These are phyloP conservation scores for Ophiostoma populinum DNA, from an alignment of 2,329 filamentous ascomycete genomes.

Conservation along the genomic window DNA sequence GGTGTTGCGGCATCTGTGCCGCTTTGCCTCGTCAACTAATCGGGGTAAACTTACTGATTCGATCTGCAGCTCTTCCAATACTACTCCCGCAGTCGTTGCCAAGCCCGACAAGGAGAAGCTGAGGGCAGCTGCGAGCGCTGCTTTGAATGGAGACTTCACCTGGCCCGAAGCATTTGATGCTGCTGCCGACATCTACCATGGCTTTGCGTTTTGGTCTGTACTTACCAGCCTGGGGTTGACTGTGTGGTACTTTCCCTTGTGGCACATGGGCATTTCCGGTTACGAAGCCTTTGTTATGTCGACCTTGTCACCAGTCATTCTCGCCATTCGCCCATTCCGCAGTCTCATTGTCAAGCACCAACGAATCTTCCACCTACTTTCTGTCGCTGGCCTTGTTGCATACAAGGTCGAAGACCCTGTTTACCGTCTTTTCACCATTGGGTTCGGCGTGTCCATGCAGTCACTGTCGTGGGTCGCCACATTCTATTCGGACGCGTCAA, in stretches of 20 bases:
- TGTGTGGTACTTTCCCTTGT: conserved; percentile 96
- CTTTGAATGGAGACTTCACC: conserved; percentile 56
- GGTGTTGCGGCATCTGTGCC: too few relatives aligned
- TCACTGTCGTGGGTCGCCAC: conserved; percentile 74
- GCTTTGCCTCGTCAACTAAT: too few relatives aligned
- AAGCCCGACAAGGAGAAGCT: conserved; percentile 58
- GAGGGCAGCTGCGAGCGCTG: conserved; percentile 46
- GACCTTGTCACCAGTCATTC: conserved; percentile 63
- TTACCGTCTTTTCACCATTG: conserved; percentile 61
- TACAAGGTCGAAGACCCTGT: conserved; percentile 60
- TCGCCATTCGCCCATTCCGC: conserved; percentile 54
- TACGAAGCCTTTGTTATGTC: conserved; percentile 83
- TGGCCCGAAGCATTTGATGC: conserved; percentile 64
- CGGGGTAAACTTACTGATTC: not conserved
- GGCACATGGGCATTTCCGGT: conserved; percentile 97
- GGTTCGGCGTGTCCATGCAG: conserved; percentile 62
- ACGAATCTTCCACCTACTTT: conserved; percentile 56
- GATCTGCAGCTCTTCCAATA: not conserved
- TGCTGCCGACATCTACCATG: conserved; percentile 77
- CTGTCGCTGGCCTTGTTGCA: conserved; percentile 55
- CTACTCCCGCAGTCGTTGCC: conserved; percentile 25
- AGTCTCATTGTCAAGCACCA: conserved; percentile 50
- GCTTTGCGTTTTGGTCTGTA: conserved; percentile 91
- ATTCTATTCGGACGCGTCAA: conserved; percentile 59
- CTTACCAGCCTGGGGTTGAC: conserved; percentile 75